Evolutionary conservation across 805 yeast species (phyloP), one percentile per base, ranked within the genome.

Genomic region (Zygoascus biomembranicola): DNA sequence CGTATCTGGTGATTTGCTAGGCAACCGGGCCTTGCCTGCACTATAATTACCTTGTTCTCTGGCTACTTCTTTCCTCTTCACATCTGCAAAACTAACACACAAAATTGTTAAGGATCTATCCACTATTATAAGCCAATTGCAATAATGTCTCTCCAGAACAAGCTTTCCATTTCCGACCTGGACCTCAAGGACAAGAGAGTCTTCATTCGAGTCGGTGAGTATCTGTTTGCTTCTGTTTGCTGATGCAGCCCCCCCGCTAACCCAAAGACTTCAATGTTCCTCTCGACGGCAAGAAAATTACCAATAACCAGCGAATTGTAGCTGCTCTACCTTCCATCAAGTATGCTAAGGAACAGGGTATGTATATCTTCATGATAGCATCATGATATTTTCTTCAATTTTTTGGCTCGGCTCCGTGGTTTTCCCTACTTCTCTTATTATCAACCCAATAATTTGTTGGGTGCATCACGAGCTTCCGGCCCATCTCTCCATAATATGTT

Each of bases 231-330:
- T 32, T 35, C 47, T 35, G 4, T 16, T 13, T 42, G 45, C 26
- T 42, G 45, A n/a, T 3, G 16, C 20, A 42, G 10, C 20, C 16
- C 20, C 16, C 9, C 13, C 6, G 37, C 41, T 42, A 16, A 37
- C 43, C 13, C 18, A 32, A 20, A 57, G 76, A 73, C 69, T 73
- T 73, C 71, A 73, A 73, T 62, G 77, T 73, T 57, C 77, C 64
- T 52, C 83, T 94, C 66, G 98, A 94, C 70, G 98, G 97, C 65
- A 81, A 80, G 68, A 90, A 84, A 71, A 94, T 94, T 80, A 95
- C 99, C 78, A 94, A 95, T 84, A 95, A 94, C 80, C 98, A 94
- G 79, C 86, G 99, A 78, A 94, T 94, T 69, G 98, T 90, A 67
- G 99, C 99, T 72, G 99, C 99, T 63, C 77, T 95, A 67, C 99